Evolutionary conservation across 2,329 filamentous ascomycete genomes (phyloP), one percentile per base, ranked within the genome.

Genomic region (Pseudogymnoascus sp.): DNA sequence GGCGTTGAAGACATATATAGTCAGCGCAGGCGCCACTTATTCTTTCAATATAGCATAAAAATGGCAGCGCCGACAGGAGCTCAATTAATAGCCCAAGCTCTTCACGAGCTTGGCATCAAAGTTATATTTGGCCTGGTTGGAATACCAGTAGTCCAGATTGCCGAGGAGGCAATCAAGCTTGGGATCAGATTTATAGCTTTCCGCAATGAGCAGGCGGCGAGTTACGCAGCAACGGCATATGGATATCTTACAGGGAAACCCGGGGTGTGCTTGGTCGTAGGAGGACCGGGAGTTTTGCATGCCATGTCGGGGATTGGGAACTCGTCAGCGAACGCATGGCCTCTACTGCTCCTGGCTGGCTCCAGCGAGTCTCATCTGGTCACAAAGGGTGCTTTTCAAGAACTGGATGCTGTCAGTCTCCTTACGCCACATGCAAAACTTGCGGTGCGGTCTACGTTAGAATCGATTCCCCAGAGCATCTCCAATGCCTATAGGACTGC

Each of bases 141-240:
- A 58, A 70, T 71, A 10, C 81, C 81, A 8, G 78, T 83, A 6
- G 79, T 82, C 29, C 80, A 83, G 62, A 82, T 84, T 39, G 82
- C 80, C 21, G 81, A 84, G 70, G 78, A 83, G 71, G 80, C 78
- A 60, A 80, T 84, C 68, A 78, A 80, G 60, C 72, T 83, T 43
- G 82, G 82, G 0, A 83, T 85, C 65, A 77, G 80, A 31, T 84
- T 84, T 70, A 79, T 84, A 60, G 81, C 78, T 26, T 84, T 84
- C 66, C 74, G 82, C 31, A 85, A 84, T 66, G 82, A 85, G 66
- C 82, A 85, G 70, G 80, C 82, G 10, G 81, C 80, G 33, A 78
- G 78, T 65, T 84, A 84, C 74, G 82, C 82, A 10, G 81, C 82
- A 2, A 81, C 79, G 58, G 80, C 79, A 5, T 84, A 84, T 76